Base-by-base conservation (phyloP, 805 yeast species). In the Lipomyces sp. region DNA sequence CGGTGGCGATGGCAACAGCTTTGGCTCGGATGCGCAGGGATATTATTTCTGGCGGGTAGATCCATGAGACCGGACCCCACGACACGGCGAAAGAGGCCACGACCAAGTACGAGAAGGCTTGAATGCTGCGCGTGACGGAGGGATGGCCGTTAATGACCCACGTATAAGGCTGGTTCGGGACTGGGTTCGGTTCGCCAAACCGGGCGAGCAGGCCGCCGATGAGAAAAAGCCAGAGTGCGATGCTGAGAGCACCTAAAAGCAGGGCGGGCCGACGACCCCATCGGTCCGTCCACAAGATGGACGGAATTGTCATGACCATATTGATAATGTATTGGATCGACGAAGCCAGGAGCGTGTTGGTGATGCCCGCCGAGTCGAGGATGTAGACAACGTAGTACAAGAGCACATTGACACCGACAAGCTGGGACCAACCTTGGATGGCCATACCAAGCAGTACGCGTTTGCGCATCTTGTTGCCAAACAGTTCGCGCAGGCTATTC, bases 201-300 rank as follows among this genome's bases (percentile, higher is more conserved):
- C 78, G 48, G 15, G 78, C 78, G 63, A 90, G 89, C 50, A 87
- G 87, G 56, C 83, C 83, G 1, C 90, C 97, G 69, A 91, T 89
- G 60, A 89, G 80, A 62, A 87, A 82, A 73, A 90, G 83, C 1
- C 87, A 86, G 45, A 82, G 74, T 72, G 83, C 80, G 90, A 87
- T 88, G 67, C 86, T 85, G 53, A 83, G 76, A 50, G 90, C 85
- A 68, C 94, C 94, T 65, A 77, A 75, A 62, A 88, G 75, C 77
- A 89, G 80, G 56, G 86, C 76, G 60, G 84, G 80, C 77, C 93
- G 84, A 76, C 94, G 86, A 71, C 96, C 96, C 74, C 86, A 75
- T 48, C 77, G 76, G 74, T 88, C 92, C 74, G 87, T 78, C 54
- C 82, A 75, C 45, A 78, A 74, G 69, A 86, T 83, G 50, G 88